Base-by-base conservation (phyloP, 2,329 filamentous ascomycete species). In the Ramichloridium luteum region DNA sequence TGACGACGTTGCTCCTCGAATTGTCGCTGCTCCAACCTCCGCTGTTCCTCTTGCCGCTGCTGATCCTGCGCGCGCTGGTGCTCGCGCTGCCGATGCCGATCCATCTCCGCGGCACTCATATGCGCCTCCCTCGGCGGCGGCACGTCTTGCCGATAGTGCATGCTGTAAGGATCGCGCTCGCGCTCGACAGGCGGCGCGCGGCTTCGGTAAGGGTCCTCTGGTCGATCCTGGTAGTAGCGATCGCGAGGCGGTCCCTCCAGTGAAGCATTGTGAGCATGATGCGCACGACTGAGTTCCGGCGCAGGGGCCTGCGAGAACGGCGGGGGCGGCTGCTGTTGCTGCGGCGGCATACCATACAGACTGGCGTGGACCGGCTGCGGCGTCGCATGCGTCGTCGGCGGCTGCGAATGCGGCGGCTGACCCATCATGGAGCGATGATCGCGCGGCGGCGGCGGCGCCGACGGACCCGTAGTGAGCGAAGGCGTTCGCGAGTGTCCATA, bases 401-500 rank as follows among this genome's bases (percentile, higher is more conserved):
- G 35, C 31, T 35, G 17, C 26, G 42, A 15, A 25, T 10, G 12
- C 13, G 41, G 40, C 25, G 35, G 32, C 27, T 41, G 34, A 27
- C 36, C 27, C 31, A 43, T 27, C 16, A 36, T 16, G 25, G 40
- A 28, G 37, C 47, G 41, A 16, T 41, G 37, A 13, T 50, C 46
- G 29, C 41, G 35, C 4, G 41, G 41, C 8, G 46, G 37, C 13
- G 38, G 40, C 10, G 16, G 35, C 5, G 28, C 22, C 15, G 25
- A 14, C 25, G 45, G 41, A 30, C 43, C 42, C 13, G 37, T 37
- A 6, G 44, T 46, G 6, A 53, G 34, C 11, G 52, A 56, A 5
- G 51, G 43, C 6, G 52, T 56, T 13, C 50, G 43, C 6, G 53
- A 55, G 31, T 57, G 53, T 1, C 36, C 31, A 29, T 46, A 45